Evolutionary conservation across 2,329 filamentous ascomycete genomes (phyloP).

Genomic region (Aureobasidium sp.): DNA sequence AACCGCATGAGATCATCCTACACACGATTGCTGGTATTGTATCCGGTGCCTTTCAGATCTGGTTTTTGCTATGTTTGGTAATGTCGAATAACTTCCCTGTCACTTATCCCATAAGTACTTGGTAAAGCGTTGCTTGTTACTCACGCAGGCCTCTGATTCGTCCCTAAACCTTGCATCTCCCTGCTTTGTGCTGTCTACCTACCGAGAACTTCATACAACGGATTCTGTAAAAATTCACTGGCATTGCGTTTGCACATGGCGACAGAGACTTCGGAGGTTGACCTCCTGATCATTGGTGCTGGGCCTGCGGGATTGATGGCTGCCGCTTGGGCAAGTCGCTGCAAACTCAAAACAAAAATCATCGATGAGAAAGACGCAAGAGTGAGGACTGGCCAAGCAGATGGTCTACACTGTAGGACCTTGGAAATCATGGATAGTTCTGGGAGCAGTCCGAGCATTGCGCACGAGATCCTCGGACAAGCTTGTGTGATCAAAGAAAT

Average conservation of each 20-base stretch:
- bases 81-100: neutral
- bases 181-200: neutral
- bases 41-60: neutral
- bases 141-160: neutral
- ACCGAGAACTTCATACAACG: too few relatives aligned
- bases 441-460: neutral
- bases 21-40: neutral
- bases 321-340: constrained; percentile 1
- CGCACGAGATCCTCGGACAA: neutral
- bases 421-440: constrained; percentile 1
- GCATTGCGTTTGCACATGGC: too few relatives aligned
- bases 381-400: neutral
- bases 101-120: neutral
- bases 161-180: neutral
- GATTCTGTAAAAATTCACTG: too few relatives aligned
- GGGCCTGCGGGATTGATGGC: neutral
- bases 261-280: neutral
- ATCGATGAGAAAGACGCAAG: neutral
- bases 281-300: neutral
- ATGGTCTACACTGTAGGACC: neutral
- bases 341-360: neutral
- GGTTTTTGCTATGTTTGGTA: neutral
- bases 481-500: constrained; percentile 9
- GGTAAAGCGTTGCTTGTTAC: neutral
- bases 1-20: neutral